phyloP scores from a whole-genome alignment of 2,329 filamentous ascomycete species.

The Colletotrichum nymphaeae region DNA sequence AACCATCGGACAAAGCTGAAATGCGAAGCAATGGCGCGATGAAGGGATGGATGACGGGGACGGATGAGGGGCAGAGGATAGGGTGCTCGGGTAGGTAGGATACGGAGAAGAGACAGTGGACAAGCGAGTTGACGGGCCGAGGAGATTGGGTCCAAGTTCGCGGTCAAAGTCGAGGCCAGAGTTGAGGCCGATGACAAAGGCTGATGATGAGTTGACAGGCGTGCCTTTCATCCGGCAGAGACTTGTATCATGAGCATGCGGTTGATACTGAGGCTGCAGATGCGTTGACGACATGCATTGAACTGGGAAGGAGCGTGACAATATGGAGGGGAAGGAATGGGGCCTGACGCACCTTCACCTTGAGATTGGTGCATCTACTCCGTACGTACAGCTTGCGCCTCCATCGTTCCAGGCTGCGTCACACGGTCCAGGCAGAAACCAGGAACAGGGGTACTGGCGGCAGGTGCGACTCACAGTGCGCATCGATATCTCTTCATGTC shows the following conservation, averaged over 20 bases:
- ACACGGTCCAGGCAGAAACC: conserved; percentile 7
- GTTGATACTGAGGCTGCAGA: background rate
- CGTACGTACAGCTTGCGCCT: conserved; percentile 22
- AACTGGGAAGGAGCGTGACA: conserved; percentile 1
- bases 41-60: background rate
- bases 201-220: background rate
- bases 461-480: conserved; percentile 3
- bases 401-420: conserved; percentile 31
- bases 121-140: background rate
- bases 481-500: background rate
- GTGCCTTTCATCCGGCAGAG: background rate
- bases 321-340: background rate
- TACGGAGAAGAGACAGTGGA: too few relatives aligned
- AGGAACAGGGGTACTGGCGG: background rate
- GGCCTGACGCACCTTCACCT: background rate
- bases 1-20: background rate
- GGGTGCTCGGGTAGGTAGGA: background rate
- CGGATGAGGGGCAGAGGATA: background rate
- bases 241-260: too few relatives aligned
- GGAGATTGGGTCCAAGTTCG: background rate
- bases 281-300: background rate
- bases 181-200: background rate
- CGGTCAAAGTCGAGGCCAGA: background rate
- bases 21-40: background rate
- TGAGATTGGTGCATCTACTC: background rate